Base-by-base conservation (phyloP, 225 moss, liverwort and hornwort genomes). In the Rhytidiadelphus loreus region DNA sequence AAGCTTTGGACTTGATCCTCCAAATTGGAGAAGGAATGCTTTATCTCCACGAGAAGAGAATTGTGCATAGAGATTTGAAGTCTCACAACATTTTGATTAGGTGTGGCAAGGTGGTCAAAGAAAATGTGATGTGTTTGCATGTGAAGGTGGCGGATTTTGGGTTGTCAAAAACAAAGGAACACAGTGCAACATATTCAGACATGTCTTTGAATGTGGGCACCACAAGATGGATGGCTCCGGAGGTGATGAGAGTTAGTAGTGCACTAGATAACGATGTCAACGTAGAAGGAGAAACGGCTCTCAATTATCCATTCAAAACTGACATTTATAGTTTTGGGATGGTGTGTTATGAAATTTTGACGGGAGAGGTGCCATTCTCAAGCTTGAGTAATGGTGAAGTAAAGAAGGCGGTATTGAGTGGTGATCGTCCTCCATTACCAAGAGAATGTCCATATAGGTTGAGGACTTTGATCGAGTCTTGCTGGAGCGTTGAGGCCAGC, bases 281-380 rank as follows among this genome's bases (percentile, higher is more conserved):
- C 70, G 44, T 5, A 17, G 66, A 9, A 26, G 8, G 14, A 4
- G 11, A 41, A 25, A n/a, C n/a, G n/a, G 35, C 0, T 0, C 10
- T 29, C 2, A 63, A 53, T 6, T 64, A 83, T 25, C 83, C 83
- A 41, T 75, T 82, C 25, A 82, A 88, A 43, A 53, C 6, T 24
- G 59, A 81, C 46, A 39, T 60, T 26, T 87, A 87, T 22, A 80
- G 87, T 69, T 87, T 80, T 81, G 87, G 12, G 2, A 81, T 81
- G 81, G 72, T 69, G 3, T 77, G 23, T 3, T 53, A 53, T 77
- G 53, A 77, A 9, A 77, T 77, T 53, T 77, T 77, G 35, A 77
- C 2, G 5, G 35, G 77, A 53, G 23, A 77, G 0, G 53, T 14
- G 9, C 76, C 35, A 13, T 53, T 77, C 20, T 48, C 15, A 6